These are phyloP conservation scores for Myrica gale DNA, from an alignment of 306 rosid species.

Conservation along the genomic window DNA sequence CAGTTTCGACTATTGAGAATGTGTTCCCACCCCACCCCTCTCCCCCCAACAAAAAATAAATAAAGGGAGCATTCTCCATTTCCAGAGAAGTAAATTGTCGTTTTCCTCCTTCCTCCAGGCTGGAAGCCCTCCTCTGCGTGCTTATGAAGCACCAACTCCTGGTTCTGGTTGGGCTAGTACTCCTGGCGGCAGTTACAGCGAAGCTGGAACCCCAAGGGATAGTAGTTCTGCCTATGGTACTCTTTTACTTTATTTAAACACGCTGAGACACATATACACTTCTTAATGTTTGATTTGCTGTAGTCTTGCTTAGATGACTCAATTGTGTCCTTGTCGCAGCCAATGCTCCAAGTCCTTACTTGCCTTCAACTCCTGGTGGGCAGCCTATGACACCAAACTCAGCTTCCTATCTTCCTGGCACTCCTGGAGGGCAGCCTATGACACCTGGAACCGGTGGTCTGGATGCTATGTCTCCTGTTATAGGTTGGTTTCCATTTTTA, in stretches of 20 bases:
- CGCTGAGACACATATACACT: background rate
- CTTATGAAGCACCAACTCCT: slow-evolving; percentile 98
- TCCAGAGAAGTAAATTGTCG: background rate
- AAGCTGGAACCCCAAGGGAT: slow-evolving; percentile 93
- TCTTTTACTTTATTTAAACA: background rate
- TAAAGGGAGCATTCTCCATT: too few species aligned
- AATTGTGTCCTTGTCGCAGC: slow-evolving; percentile 45
- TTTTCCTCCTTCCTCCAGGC: slow-evolving; percentile 50
- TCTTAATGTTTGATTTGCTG: background rate
- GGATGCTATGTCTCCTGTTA: slow-evolving; percentile 94
- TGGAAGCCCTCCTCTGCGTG: slow-evolving; percentile 92
- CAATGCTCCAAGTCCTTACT: slow-evolving; percentile 98
- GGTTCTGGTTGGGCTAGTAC: slow-evolving; percentile 98
- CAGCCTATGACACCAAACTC: slow-evolving; percentile 99
- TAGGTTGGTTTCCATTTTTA: slow-evolving; percentile 44
- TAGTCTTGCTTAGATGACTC: slow-evolving; percentile 3
- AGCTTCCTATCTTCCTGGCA: slow-evolving; percentile 93
- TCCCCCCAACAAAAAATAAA: too few species aligned
- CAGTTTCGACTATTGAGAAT: background rate
- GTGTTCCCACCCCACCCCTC: background rate
- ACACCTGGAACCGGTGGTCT: slow-evolving; percentile 98
- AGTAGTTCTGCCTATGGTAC: slow-evolving; percentile 70
- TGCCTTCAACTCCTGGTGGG: slow-evolving; percentile 99
- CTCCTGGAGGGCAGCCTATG: slow-evolving; percentile 99
- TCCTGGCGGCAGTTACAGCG: slow-evolving; percentile 86